A percentile compares a stretch with the other conserved stretches of the same genome.
phyloP scores from a whole-genome alignment of 2,329 filamentous ascomycete genomes.

The Acrodontium crateriforme region DNA sequence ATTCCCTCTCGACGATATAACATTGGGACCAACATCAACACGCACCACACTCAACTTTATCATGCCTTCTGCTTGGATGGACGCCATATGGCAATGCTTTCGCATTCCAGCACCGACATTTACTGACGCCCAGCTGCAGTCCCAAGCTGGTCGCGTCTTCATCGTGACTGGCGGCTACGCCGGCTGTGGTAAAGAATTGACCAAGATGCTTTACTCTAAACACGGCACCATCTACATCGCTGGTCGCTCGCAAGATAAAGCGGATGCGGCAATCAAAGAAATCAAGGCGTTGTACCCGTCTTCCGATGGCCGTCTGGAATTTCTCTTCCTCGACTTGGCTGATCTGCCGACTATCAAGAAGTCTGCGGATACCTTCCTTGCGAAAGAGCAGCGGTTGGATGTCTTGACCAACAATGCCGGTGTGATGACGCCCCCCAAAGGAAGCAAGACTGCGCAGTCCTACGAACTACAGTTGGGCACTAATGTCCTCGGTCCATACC shows the following conservation, averaged over 20 bases:
- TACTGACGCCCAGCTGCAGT: conserved; percentile 28
- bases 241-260: conserved; percentile 35
- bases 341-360: conserved; percentile 23
- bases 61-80: too few relatives aligned
- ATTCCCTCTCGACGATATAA: too few relatives aligned
- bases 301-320: conserved; percentile 29
- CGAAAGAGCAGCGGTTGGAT: conserved; percentile 25
- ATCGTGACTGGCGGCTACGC: conserved; percentile 38
- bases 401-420: conserved; percentile 27
- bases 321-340: conserved; percentile 33
- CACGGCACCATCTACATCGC: conserved; percentile 45
- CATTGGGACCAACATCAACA: too few relatives aligned
- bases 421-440: conserved; percentile 22
- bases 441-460: conserved; percentile 19
- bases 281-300: conserved; percentile 26
- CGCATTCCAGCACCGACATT: conserved; percentile 23
- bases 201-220: conserved; percentile 39
- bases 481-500: conserved; percentile 19
- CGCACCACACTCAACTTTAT: too few relatives aligned
- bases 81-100: conserved; percentile 14
- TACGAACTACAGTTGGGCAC: conserved; percentile 24
- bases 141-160: conserved; percentile 32
- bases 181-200: conserved; percentile 40
- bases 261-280: conserved; percentile 29
- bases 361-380: conserved; percentile 22